Conservation (phyloP, 108 stramenopile species). For the Discostella pseudostelligera region DNA sequence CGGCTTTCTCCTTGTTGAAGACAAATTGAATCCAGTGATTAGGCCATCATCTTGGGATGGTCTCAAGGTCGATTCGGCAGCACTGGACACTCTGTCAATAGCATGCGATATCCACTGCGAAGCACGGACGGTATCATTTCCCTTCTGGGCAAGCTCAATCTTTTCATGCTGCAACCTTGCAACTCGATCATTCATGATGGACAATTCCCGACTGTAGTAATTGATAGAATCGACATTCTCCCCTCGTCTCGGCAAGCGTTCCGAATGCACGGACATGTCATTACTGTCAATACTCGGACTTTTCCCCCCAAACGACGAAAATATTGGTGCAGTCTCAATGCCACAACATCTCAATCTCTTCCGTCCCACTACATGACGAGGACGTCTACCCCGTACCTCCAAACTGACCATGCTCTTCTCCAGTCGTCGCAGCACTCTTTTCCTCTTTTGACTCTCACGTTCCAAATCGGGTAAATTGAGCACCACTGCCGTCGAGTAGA, state of each 20-base stretch:
- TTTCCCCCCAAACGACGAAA: slow-evolving; percentile 22
- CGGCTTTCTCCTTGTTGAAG: slow-evolving; percentile 25
- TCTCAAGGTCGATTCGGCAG: slow-evolving; percentile 34
- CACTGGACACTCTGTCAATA: slow-evolving; percentile 31
- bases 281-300: not conserved
- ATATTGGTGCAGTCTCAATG: slow-evolving; percentile 64
- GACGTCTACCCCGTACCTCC: slow-evolving; percentile 62
- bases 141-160: slow-evolving; percentile 37
- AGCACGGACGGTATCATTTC: slow-evolving; percentile 45
- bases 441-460: slow-evolving; percentile 47
- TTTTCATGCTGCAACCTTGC: slow-evolving; percentile 46
- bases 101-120: slow-evolving; percentile 58
- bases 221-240: slow-evolving; percentile 53
- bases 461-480: slow-evolving; percentile 85
- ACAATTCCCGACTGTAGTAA: slow-evolving; percentile 47
- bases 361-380: slow-evolving; percentile 78
- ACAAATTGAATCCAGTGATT: slow-evolving; percentile 23
- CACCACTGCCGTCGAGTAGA: slow-evolving; percentile 71
- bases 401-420: slow-evolving; percentile 82
- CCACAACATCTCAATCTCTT: slow-evolving; percentile 68
- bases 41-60: slow-evolving; percentile 34
- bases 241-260: slow-evolving; percentile 28
- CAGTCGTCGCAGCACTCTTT: slow-evolving; percentile 62
- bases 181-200: slow-evolving; percentile 44
- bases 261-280: not conserved